Evolutionary conservation across 306 rosid species (phyloP).

Genomic region (Biancaea sappan): DNA sequence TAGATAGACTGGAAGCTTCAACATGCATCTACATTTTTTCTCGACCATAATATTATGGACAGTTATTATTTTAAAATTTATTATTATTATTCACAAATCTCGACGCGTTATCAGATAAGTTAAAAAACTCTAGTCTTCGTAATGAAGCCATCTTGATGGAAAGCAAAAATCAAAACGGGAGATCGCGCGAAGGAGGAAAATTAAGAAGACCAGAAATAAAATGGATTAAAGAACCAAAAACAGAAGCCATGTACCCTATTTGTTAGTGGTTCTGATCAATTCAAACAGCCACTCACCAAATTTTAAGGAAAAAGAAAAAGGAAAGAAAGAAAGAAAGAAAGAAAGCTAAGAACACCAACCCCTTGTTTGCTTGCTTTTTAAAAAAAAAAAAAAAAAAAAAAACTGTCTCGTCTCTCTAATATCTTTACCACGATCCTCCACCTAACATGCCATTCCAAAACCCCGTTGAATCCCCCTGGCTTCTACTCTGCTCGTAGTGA

Average conservation of each 20-base stretch:
- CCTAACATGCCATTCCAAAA: conserved; percentile 95
- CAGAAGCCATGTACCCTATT: conserved; percentile 53
- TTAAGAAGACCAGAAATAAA: not conserved
- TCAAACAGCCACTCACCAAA: conserved; percentile 47
- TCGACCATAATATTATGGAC: too few relatives aligned
- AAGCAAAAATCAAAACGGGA: conserved; percentile 6
- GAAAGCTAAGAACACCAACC: conserved; percentile 33
- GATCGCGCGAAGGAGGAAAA: not conserved
- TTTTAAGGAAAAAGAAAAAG: not conserved
- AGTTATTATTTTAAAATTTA: too few relatives aligned
- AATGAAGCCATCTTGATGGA: conserved; percentile 9
- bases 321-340: not conserved
- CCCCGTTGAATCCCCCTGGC: conserved; percentile 62
- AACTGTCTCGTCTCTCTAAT: too few relatives aligned
- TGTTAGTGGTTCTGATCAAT: conserved; percentile 56
- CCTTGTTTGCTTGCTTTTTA: not conserved
- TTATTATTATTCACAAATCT: too few relatives aligned
- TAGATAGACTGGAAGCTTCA: conserved; percentile 39
- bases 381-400: too few relatives aligned
- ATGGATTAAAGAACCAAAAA: conserved; percentile 28
- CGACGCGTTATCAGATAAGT: too few relatives aligned
- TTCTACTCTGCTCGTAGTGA: conserved; percentile 55
- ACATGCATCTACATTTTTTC: conserved; percentile 47
- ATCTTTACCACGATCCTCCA: conserved; percentile 87
- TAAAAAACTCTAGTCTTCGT: too few relatives aligned